A percentile compares a stretch with the other conserved stretches of the same genome.
Evolutionary conservation across 257 asterid species (phyloP).

Genomic region (Solanum chmielewskii): DNA sequence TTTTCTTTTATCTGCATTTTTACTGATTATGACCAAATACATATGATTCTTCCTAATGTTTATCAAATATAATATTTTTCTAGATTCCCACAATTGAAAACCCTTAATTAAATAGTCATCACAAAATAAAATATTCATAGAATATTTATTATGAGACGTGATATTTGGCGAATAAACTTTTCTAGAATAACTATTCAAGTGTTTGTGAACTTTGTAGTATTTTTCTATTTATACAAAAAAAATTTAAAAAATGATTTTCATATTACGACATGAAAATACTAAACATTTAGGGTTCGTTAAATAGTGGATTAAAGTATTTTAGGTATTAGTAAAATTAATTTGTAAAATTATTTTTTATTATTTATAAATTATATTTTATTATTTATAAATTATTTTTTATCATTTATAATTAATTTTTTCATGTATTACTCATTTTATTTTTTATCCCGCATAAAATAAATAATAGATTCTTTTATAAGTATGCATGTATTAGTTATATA

Average conservation of each 20-base stretch:
- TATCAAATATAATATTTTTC: background rate
- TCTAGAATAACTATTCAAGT: background rate
- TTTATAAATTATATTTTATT: too few species aligned
- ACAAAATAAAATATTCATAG: background rate
- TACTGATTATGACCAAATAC: background rate
- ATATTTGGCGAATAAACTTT: background rate
- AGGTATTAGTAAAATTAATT: too few species aligned
- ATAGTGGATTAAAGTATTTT: background rate
- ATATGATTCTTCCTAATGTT: background rate
- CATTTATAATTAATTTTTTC: too few species aligned
- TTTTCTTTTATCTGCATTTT: background rate
- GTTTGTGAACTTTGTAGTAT: background rate
- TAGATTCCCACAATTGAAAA: background rate
- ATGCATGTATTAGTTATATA: too few species aligned
- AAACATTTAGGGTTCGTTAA: background rate
- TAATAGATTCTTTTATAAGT: too few species aligned
- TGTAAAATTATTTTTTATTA: too few species aligned
- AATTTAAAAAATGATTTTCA: background rate
- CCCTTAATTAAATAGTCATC: background rate
- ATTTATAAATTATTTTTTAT: too few species aligned
- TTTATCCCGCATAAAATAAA: too few species aligned
- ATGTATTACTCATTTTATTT: too few species aligned
- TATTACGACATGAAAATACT: background rate
- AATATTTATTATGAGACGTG: background rate
- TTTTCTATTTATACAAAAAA: background rate